Evolutionary conservation across 768 basidiomycete genomes (phyloP), one percentile per base, ranked within the genome.

Genomic region (Boletus subcaerulescens): DNA sequence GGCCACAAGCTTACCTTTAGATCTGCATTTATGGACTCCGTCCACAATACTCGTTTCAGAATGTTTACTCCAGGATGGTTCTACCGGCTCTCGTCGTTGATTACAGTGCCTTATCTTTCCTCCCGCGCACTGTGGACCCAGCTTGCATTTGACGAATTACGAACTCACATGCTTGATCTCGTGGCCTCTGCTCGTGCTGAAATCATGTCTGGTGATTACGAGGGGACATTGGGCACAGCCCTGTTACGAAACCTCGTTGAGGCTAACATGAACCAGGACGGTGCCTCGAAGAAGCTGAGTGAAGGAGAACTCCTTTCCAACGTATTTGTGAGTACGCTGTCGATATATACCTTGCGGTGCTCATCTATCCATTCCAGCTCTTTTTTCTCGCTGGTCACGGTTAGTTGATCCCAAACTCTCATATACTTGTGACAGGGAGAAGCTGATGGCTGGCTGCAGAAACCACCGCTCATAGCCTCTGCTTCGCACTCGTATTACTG

Each of bases 361-460:
- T 48, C 17, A 39, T 1, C 29, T 9, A 49, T 18, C 5, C 36
- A 43, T 43, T 43, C 17, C 36, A 81, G 80, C 61, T 63, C 4
- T 81, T 80, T 59, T 69, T 80, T 24, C 61, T 81, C 22, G 78
- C 78, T n/a, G 80, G 79, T 13, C 77, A 79, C 59, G 79, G 79
- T 77, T 52, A 7, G 68, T 43, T 18, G 17, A 49, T 8, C 3
- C 32, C 17, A 18, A 17, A 8, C 35, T 40, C 20, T 43, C 26
- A 8, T 3, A 13, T 31, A 2, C 20, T 13, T 29, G 3, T 0
- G 14, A 31, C 8, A 18, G 13, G 45, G 12, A 46, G 24, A 36
- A 17, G 24, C 36, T 67, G 20, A 69, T 32, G 11, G 33, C n/a
- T 22, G 24, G 10, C 12, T n/a, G 0, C 50, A 81, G 79, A 81